Conservation (phyloP, 2,329 filamentous ascomycete genomes). For the Fusarium newnesense region DNA sequence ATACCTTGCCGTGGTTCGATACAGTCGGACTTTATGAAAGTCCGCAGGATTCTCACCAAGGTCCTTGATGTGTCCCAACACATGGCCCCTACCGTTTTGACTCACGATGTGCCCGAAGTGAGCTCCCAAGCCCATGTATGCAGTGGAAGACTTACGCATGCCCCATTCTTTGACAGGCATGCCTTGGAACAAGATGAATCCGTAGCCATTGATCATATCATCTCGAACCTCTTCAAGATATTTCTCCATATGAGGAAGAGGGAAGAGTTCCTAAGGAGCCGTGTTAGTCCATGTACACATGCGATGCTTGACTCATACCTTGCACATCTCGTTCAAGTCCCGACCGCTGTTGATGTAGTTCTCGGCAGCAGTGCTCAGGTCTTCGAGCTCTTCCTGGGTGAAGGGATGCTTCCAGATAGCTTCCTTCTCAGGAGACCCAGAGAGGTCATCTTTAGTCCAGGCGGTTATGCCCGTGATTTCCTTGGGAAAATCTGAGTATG, state of each 20-base stretch:
- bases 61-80: constrained; percentile 88
- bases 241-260: constrained; percentile 45
- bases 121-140: constrained; percentile 86
- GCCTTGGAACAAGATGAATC: constrained; percentile 89
- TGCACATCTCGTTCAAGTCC: constrained; percentile 11
- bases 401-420: constrained; percentile 75
- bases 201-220: constrained; percentile 76
- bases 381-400: constrained; percentile 51
- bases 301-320: background rate
- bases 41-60: constrained; percentile 78
- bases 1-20: constrained; percentile 69
- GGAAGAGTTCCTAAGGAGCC: constrained; percentile 48
- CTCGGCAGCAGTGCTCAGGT: constrained; percentile 10
- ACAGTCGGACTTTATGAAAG: constrained; percentile 87
- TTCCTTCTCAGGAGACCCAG: constrained; percentile 65
- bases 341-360: constrained; percentile 12
- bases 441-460: constrained; percentile 76
- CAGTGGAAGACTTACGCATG: constrained; percentile 79
- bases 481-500: constrained; percentile 77
- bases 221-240: constrained; percentile 49
- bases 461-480: constrained; percentile 77
- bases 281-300: background rate
- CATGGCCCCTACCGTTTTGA: constrained; percentile 84
- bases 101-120: constrained; percentile 87
- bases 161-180: constrained; percentile 82